phyloP scores from a whole-genome alignment of 1,284 basidiomycete species.

The Retiboletus flavoniger region DNA sequence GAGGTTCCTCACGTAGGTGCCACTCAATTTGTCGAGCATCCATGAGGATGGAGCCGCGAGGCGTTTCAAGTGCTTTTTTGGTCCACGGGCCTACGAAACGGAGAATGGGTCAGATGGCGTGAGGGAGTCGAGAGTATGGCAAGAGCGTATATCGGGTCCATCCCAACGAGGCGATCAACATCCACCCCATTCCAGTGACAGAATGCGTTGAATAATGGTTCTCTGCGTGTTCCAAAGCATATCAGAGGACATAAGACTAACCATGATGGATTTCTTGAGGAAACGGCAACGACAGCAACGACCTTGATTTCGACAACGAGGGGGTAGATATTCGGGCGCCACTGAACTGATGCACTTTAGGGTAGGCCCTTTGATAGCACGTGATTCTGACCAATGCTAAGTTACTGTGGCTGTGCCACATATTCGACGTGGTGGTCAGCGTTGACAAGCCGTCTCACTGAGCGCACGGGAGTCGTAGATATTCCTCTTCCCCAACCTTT shows the following conservation, averaged over 20 bases:
- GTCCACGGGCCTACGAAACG: slow-evolving; percentile 83
- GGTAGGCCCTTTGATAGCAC: slow-evolving; percentile 16
- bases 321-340: not conserved
- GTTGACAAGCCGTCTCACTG: slow-evolving; percentile 3
- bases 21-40: slow-evolving; percentile 99
- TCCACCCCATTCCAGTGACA: slow-evolving; percentile 24
- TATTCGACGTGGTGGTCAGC: not conserved
- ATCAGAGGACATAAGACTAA: slow-evolving; percentile 22
- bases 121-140: not conserved
- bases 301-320: slow-evolving; percentile 24
- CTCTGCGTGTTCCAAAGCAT: not conserved
- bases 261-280: slow-evolving; percentile 36
- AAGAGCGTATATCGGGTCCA: slow-evolving; percentile 16
- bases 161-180: slow-evolving; percentile 21
- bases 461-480: not conserved
- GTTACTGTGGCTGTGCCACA: slow-evolving; percentile 8
- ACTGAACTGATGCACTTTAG: slow-evolving; percentile 12
- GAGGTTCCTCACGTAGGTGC: slow-evolving; percentile 80
- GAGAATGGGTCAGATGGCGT: slow-evolving; percentile 18
- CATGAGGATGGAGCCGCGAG: slow-evolving; percentile 96
- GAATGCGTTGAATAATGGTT: not conserved
- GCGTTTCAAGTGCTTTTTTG: slow-evolving; percentile 99
- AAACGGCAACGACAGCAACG: slow-evolving; percentile 18
- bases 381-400: slow-evolving; percentile 14
- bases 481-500: not conserved